phyloP scores from a whole-genome alignment of 1,139 yeast genomes.

The Protomyces macrosporus region DNA sequence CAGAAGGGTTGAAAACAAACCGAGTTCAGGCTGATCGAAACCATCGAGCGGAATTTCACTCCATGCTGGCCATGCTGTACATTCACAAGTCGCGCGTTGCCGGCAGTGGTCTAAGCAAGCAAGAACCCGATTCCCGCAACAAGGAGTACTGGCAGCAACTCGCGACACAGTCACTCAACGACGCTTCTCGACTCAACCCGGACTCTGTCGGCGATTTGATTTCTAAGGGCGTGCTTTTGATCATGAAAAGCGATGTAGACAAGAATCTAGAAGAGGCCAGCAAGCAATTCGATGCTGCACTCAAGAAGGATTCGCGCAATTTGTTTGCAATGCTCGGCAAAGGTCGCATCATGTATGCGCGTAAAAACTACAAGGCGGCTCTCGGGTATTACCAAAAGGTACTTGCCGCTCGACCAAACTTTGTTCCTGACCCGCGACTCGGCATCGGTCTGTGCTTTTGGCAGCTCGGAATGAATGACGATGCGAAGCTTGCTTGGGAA shows the following conservation, averaged over 20 bases:
- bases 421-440: slow-evolving; percentile 86
- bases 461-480: slow-evolving; percentile 69
- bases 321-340: slow-evolving; percentile 76
- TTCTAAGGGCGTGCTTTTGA: slow-evolving; percentile 52
- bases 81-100: slow-evolving; percentile 48
- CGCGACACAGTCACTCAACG: slow-evolving; percentile 39
- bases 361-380: slow-evolving; percentile 67
- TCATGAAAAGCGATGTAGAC: slow-evolving; percentile 10
- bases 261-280: slow-evolving; percentile 32
- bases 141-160: slow-evolving; percentile 37
- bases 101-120: slow-evolving; percentile 32
- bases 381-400: slow-evolving; percentile 79
- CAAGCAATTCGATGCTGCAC: slow-evolving; percentile 38
- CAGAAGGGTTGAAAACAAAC: slow-evolving; percentile 49
- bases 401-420: slow-evolving; percentile 62
- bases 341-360: slow-evolving; percentile 71
- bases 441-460: slow-evolving; percentile 95
- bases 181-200: slow-evolving; percentile 43
- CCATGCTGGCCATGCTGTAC: slow-evolving; percentile 70
- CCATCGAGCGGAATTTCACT: slow-evolving; percentile 53
- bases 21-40: slow-evolving; percentile 42
- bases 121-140: slow-evolving; percentile 38
- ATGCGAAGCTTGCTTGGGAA: slow-evolving; percentile 80
- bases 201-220: slow-evolving; percentile 50
- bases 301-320: slow-evolving; percentile 47